Percentiles rank a stretch among this genome's conserved stretches.
phyloP scores from a whole-genome alignment of 2,329 filamentous ascomycete genomes.

The Blastomyces gilchristii region DNA sequence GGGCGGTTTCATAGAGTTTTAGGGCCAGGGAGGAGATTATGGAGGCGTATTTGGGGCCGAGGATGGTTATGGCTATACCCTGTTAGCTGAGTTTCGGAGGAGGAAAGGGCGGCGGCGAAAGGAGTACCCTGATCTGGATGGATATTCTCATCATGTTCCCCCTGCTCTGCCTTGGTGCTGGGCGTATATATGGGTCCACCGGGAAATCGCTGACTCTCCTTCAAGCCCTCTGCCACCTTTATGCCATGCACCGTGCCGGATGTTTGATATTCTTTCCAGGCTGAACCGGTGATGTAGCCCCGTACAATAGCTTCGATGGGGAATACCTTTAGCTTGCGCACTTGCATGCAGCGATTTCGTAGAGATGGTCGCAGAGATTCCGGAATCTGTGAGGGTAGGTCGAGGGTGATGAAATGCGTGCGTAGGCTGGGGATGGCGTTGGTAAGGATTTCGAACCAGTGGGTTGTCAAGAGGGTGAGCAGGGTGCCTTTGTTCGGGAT shows the following conservation, averaged over 20 bases:
- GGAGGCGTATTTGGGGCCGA: conserved; percentile 54
- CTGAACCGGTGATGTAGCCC: conserved; percentile 78
- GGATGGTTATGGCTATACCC: conserved; percentile 44
- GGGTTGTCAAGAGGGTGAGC: conserved; percentile 55
- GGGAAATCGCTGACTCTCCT: conserved; percentile 58
- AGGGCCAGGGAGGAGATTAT: conserved; percentile 57
- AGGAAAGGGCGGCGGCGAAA: background rate
- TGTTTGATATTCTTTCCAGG: conserved; percentile 67
- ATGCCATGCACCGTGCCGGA: conserved; percentile 73
- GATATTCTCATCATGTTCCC: conserved; percentile 79
- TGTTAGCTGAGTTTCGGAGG: background rate
- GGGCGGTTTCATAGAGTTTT: conserved; percentile 49
- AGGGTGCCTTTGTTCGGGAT: conserved; percentile 58
- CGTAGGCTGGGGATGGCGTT: conserved; percentile 47
- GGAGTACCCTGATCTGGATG: conserved; percentile 51
- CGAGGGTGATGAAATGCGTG: conserved; percentile 53
- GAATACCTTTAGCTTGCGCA: conserved; percentile 62
- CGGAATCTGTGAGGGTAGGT: conserved; percentile 44
- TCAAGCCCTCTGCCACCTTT: conserved; percentile 54
- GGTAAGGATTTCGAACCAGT: conserved; percentile 57
- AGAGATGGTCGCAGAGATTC: conserved; percentile 43
- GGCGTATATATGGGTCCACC: conserved; percentile 65
- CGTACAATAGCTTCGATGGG: conserved; percentile 78
- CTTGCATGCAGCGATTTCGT: conserved; percentile 63
- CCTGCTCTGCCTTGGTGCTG: conserved; percentile 72